Conservation (phyloP, 371 early-diverging fungal species). For the Mucor ambiguus region DNA sequence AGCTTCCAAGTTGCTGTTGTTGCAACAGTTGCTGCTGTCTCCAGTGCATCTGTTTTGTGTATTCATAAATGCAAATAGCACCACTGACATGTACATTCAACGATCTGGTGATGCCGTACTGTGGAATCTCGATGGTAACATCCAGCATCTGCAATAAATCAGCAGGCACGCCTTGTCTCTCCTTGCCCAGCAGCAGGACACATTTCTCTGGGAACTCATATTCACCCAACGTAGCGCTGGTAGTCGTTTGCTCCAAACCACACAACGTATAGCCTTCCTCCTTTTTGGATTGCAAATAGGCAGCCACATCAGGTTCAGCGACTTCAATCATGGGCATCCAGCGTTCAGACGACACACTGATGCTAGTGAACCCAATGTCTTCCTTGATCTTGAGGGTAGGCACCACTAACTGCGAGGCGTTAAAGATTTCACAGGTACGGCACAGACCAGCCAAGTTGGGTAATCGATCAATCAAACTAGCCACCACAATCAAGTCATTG, state of each 20-base stretch:
- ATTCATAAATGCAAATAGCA: slow-evolving; percentile 63
- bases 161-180: slow-evolving; percentile 63
- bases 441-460: slow-evolving; percentile 70
- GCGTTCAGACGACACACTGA: slow-evolving; percentile 58
- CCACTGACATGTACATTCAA: slow-evolving; percentile 72
- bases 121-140: slow-evolving; percentile 65
- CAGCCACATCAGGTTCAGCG: slow-evolving; percentile 38
- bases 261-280: slow-evolving; percentile 59
- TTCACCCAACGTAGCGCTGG: slow-evolving; percentile 52
- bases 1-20: background rate
- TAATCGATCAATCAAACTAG: slow-evolving; percentile 56
- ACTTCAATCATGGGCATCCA: slow-evolving; percentile 73
- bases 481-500: slow-evolving; percentile 64
- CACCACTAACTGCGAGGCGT: slow-evolving; percentile 56
- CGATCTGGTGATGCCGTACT: slow-evolving; percentile 63
- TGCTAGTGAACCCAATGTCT: slow-evolving; percentile 56
- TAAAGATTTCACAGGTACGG: slow-evolving; percentile 72
- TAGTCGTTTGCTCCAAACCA: slow-evolving; percentile 71
- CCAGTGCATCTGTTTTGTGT: slow-evolving; percentile 58
- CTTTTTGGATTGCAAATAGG: slow-evolving; percentile 53
- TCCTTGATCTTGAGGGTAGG: slow-evolving; percentile 44
- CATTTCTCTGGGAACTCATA: slow-evolving; percentile 62
- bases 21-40: slow-evolving; percentile 25
- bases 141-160: slow-evolving; percentile 59
- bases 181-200: slow-evolving; percentile 58